Evolutionary conservation across 139 green algal species (phyloP), one percentile per base, ranked within the genome.

Genomic region (Volvox africanus): DNA sequence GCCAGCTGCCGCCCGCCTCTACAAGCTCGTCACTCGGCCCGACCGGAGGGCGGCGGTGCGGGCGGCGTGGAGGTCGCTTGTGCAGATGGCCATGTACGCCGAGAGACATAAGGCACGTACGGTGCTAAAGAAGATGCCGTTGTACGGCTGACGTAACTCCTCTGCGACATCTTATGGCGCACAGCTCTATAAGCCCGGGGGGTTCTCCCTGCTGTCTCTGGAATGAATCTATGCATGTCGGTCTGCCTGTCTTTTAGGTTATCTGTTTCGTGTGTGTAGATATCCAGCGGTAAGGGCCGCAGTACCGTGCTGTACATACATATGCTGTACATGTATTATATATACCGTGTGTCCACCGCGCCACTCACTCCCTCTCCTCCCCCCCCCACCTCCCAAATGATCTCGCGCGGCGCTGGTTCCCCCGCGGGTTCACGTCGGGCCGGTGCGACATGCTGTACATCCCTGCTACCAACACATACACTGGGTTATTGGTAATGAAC

Each of bases 51-150:
- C 26, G 21, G 85, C 85, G 28, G 69, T 82, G 37, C 44, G 37
- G 5, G n/a, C 28, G 19, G 28, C 30, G 17, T 89, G 85, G 85
- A 69, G 69, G 69, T 44, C 30, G 85, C 85, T 89, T 24, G 85
- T 61, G 3, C n/a, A 30, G 3, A 18, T 21, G 33, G 85, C 69
- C 19, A 50, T 89, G 69, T 9, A 71, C 28, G 2, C 26, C 19
- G 85, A 89, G 85, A 30, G 85, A 37, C 2, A n/a, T 71, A 89
- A 89, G 85, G 85, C 81, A 22, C 1, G 83, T 33, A 36, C 14
- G 76, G 44, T 9, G 44, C 44, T 9, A 9, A 55, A 55, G 44
- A 55, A 55, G 44, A 55, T 2, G 16, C 24, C 21, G 12, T 24
- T 16, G 65, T 73, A 73, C 65, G 65, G 16, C 65, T 73, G 65